phyloP scores from a whole-genome alignment of 2,329 filamentous ascomycete genomes.

The Alternaria panax region DNA sequence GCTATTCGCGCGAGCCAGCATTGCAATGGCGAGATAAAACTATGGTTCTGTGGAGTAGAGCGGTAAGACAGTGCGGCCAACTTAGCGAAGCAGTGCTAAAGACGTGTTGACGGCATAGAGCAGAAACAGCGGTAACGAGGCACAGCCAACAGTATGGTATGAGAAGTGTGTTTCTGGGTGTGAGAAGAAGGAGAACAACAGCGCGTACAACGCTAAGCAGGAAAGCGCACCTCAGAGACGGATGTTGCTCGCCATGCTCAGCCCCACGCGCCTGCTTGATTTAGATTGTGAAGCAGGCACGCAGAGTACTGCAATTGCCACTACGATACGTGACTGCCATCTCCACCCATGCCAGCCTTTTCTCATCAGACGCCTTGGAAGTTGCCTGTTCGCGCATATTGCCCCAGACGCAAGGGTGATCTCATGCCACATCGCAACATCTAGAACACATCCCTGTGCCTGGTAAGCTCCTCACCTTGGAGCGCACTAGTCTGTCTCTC shows the following conservation, averaged over 20 bases:
- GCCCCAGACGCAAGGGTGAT: not conserved
- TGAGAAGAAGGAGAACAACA: not conserved
- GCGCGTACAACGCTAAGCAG: not conserved
- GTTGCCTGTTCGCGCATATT: not conserved
- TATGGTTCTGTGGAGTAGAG: slow-evolving; percentile 24
- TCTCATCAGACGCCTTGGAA: not conserved
- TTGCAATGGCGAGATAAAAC: slow-evolving; percentile 29
- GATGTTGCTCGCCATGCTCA: not conserved
- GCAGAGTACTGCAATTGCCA: not conserved
- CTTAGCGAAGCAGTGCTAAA: slow-evolving; percentile 32
- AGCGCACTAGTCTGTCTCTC: slow-evolving; percentile 20
- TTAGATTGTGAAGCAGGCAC: not conserved
- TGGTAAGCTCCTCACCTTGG: slow-evolving; percentile 13
- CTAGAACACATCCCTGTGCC: not conserved
- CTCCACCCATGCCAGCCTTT: not conserved
- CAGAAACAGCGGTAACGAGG: slow-evolving; percentile 15
- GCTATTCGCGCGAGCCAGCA: slow-evolving; percentile 48
- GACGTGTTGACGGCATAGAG: slow-evolving; percentile 29
- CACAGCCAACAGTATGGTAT: slow-evolving; percentile 4
- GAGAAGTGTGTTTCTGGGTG: not conserved
- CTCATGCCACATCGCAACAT: not conserved
- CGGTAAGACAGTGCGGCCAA: slow-evolving; percentile 26
- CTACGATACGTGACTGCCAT: not conserved
- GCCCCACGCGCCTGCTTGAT: not conserved
- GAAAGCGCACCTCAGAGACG: not conserved